phyloP scores from a whole-genome alignment of 768 basidiomycete species.

The Pulveroboletus sp. region DNA sequence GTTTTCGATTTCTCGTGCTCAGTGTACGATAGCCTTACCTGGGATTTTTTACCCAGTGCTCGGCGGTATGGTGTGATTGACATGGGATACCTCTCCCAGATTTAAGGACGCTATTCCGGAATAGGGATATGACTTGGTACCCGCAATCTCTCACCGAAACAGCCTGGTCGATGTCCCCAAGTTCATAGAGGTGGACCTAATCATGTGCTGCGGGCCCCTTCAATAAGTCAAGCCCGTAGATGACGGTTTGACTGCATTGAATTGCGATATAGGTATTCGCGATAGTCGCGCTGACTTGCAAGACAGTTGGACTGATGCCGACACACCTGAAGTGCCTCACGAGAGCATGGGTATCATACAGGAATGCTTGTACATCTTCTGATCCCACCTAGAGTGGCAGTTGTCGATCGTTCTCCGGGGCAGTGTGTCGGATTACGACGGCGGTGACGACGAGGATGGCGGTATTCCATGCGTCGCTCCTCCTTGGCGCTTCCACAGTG shows the following conservation, averaged over 20 bases:
- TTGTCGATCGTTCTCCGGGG: neutral
- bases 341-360: constrained; percentile 10
- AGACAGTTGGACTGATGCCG: neutral
- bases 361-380: constrained; percentile 11
- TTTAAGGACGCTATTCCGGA: neutral
- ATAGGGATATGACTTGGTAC: neutral
- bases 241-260: neutral
- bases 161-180: neutral
- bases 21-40: neutral
- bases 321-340: neutral
- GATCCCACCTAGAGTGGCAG: constrained; percentile 1
- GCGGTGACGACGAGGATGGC: no score
- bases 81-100: neutral
- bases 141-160: neutral
- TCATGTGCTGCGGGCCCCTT: neutral
- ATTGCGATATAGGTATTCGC: no score
- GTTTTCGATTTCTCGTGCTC: neutral
- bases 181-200: neutral
- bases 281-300: neutral
- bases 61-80: constrained; percentile 12
- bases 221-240: neutral
- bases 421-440: no score
- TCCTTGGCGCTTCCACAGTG: no score
- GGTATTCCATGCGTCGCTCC: no score
- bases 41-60: neutral